phyloP scores from a whole-genome alignment of 1,284 basidiomycete species.

The Takashimella koratensis region DNA sequence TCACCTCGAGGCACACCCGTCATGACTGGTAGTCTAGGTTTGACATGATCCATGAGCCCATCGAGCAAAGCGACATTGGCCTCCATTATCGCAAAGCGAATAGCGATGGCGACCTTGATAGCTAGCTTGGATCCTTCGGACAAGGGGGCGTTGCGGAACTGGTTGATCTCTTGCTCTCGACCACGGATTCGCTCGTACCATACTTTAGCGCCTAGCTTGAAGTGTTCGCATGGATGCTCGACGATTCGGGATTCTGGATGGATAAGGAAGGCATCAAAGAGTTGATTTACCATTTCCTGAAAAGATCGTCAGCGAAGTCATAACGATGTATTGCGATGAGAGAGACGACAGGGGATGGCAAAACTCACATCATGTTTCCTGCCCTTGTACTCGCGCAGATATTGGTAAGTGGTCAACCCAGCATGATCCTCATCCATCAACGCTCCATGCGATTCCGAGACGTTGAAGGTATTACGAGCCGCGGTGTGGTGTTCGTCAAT shows the following conservation, averaged over 20 bases:
- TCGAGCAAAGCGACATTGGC: constrained; percentile 24
- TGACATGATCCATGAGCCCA: constrained; percentile 14
- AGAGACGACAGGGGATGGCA: neutral
- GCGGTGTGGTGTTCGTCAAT: constrained; percentile 21
- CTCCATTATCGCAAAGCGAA: constrained; percentile 29
- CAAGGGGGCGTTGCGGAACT: constrained; percentile 2
- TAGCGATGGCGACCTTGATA: constrained; percentile 20
- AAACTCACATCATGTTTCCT: constrained; percentile 11
- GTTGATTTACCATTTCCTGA: constrained; percentile 9
- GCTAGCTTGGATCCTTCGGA: constrained; percentile 5
- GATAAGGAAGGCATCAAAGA: constrained; percentile 13
- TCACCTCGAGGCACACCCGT: constrained; percentile 19
- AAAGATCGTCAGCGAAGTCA: neutral
- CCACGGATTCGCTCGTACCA: constrained; percentile 15
- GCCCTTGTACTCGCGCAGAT: constrained; percentile 7
- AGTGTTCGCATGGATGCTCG: constrained; percentile 6
- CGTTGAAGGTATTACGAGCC: constrained; percentile 9
- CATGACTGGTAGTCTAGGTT: neutral
- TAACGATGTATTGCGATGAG: neutral
- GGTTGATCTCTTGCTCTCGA: neutral
- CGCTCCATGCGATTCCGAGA: constrained; percentile 13
- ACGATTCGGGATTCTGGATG: constrained; percentile 6
- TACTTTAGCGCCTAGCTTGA: constrained; percentile 10
- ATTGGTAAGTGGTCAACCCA: neutral
- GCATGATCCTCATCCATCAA: constrained; percentile 13